Evolutionary conservation across 805 yeast species (phyloP), one percentile per base, ranked within the genome.

Genomic region (Wickerhamomyces tratensis): DNA sequence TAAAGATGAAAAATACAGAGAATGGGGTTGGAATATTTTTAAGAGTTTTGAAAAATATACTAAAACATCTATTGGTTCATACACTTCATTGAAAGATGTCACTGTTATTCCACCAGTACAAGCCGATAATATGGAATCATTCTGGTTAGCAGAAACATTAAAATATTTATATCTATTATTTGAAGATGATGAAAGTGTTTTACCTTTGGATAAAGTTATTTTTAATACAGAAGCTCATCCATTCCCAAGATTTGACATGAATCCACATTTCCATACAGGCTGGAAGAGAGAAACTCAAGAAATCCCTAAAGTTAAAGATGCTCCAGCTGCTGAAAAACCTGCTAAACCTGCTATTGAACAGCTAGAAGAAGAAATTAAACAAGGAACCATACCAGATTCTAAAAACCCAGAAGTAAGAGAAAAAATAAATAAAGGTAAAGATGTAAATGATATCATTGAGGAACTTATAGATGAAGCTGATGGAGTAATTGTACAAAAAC

Each of bases 151-250:
- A 2, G 96, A 89, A 60, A 89, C 97, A 5, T 71, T 89, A 57
- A 89, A 89, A 62, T 89, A 88, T 62, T 67, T 88, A 36, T 86
- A 86, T 54, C 63, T 86, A 43, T 65, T 87, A 48, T 87, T 87
- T 62, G 93, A 85, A 49, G 84, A 79, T 45, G 79, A 77, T 51
- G 69, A 70, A 14, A 68, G 73, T 47, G 70, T 77, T 43, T 63
- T 84, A 48, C 87, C 89, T 30, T 65, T 88, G 50, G 76, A 75
- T 39, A 64, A 79, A 44, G 73, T 79, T 42, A 87, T 89, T 6
- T 86, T 86, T 69, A 89, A 86, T 64, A 87, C 96, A 2, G 96
- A 88, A 57, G 97, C 95, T 0, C 97, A 88, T 59, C 93, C 95
- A 34, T 76, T 88, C 62, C 96, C 96, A n/a, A 71, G 67, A 35